Percentiles rank a stretch among this genome's conserved stretches.
phyloP scores from a whole-genome alignment of 805 yeast genomes.

The Wickerhamomyces subpelliculosus region DNA sequence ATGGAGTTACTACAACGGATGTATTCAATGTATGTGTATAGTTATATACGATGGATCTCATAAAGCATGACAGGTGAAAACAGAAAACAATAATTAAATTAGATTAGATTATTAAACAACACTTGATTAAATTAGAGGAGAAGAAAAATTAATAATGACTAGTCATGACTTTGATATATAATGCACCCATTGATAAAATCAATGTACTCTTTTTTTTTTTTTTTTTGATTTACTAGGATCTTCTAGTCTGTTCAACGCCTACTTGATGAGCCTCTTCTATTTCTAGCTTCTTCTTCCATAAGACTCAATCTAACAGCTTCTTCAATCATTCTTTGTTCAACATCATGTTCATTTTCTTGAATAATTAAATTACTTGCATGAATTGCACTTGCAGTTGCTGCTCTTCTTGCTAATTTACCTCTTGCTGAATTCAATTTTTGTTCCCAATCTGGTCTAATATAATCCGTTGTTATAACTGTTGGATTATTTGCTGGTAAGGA shows the following conservation, averaged over 20 bases:
- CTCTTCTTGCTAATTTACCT: slow-evolving; percentile 69
- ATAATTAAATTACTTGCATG: slow-evolving; percentile 79
- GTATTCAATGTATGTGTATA: no score
- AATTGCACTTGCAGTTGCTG: slow-evolving; percentile 91
- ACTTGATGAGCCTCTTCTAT: slow-evolving; percentile 21
- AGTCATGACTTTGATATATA: no score
- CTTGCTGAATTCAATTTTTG: slow-evolving; percentile 63
- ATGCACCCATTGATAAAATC: no score
- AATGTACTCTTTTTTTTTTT: no score
- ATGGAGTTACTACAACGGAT: no score
- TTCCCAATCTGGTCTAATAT: slow-evolving; percentile 92
- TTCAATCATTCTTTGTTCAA: slow-evolving; percentile 75
- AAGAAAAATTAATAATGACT: no score
- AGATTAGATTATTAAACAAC: no score
- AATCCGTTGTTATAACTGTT: slow-evolving; percentile 71
- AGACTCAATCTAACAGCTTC: slow-evolving; percentile 75
- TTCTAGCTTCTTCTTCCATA: slow-evolving; percentile 59
- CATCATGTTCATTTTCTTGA: slow-evolving; percentile 29
- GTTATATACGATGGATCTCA: no score
- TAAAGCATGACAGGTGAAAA: no score
- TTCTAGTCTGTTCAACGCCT: background rate
- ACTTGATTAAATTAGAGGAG: no score
- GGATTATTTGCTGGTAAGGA: slow-evolving; percentile 64
- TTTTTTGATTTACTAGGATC: no score
- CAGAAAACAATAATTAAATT: no score